Evolutionary conservation across 768 basidiomycete genomes (phyloP), one percentile per base, ranked within the genome.

Genomic region (Cyclocybe cylindracea): DNA sequence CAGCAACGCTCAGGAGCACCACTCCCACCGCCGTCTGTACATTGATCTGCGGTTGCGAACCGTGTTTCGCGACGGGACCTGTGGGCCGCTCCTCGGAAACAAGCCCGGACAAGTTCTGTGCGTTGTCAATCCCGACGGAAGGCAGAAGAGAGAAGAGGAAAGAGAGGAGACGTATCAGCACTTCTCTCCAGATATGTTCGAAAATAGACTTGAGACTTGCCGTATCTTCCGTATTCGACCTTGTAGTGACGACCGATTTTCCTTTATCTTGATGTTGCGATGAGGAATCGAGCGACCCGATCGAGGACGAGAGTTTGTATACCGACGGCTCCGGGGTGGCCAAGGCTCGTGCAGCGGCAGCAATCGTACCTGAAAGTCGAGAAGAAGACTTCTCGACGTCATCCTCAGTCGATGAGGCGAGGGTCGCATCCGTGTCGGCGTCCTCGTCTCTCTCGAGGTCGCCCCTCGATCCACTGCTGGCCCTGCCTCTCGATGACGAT

Each of bases 11-110:
- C 29, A 90, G 66, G 3, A 90, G 76, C 13, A 88, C 64, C 7
- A 89, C 80, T 4, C 86, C 86, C 3, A 86, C 67, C 5, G 83
- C 85, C 2, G 86, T 77, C 50, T 78, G 77, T 58, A 83, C 58
- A 70, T 74, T 74, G 24, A 24, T 24, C 24, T 24, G 24, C 5
- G 24, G 24, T 2, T 24, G 24, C 2, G 24, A 24, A 24, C 24
- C 24, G 24, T 24, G 24, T 24, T 24, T 24, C 24, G 24, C 24
- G 24, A 24, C 24, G 24, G 24, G 2, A 24, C 24, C 24, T 24
- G 24, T 24, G 24, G 24, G 5, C 24, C 24, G 24, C 24, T 24
- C 24, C 24, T 24, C 24, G 24, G 24, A 24, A 24, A 24, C 24
- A 2, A 24, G 24, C 5, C 24, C 24, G 5, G 24, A 24, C 24